Evolutionary conservation across 441 rosid species (phyloP).

Genomic region (Pelargonium australe): DNA sequence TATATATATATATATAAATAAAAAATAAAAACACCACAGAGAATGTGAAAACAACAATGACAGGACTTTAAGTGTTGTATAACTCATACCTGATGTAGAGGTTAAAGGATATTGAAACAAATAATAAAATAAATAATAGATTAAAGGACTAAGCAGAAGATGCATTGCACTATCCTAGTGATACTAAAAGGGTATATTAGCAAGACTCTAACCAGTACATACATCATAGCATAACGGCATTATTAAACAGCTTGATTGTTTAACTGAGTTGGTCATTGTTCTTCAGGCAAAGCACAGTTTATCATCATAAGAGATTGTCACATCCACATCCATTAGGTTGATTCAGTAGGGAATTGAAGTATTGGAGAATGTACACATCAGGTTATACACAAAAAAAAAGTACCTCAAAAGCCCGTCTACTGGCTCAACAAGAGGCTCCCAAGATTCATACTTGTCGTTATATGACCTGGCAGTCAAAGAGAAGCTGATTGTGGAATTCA

Average conservation of each 20-base stretch:
- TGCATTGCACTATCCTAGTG: neutral
- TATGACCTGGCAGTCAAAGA: constrained; percentile 86
- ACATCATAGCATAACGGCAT: neutral
- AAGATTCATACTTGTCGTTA: constrained; percentile 85
- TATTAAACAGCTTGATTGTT: neutral
- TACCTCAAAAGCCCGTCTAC: constrained; percentile 81
- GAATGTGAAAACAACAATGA: neutral
- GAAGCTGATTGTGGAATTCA: constrained; percentile 70
- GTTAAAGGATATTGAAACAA: neutral
- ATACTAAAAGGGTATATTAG: neutral
- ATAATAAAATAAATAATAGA: neutral
- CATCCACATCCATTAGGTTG: neutral
- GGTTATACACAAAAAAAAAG: constrained; percentile 6
- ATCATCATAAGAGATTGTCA: neutral
- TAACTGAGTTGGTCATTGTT: neutral
- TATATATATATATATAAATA: too few relatives aligned
- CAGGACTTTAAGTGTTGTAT: neutral
- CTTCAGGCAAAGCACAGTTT: neutral
- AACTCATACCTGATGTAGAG: neutral
- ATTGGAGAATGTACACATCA: neutral
- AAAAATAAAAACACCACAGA: neutral
- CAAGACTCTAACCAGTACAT: neutral
- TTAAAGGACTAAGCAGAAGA: neutral
- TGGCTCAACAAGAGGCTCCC: constrained; percentile 97
- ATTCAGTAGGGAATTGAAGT: neutral